Evolutionary conservation across 495 filamentous ascomycete species (phyloP).

Genomic region (Penicillium diatomitis): DNA sequence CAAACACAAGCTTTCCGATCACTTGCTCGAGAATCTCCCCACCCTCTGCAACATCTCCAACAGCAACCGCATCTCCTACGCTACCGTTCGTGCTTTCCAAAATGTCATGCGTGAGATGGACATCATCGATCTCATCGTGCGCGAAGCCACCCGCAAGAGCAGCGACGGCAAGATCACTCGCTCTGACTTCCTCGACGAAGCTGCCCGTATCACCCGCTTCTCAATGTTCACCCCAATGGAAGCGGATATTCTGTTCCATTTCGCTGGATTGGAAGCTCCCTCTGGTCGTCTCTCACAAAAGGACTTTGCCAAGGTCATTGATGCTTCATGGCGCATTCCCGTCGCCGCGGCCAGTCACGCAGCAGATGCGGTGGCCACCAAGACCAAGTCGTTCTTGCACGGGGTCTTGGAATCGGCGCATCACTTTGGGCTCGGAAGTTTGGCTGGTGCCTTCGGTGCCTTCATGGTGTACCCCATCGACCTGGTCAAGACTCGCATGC

Average conservation of each 20-base stretch:
- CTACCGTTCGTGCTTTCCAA: conserved; percentile 93
- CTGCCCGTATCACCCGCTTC: conserved; percentile 80
- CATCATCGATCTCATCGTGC: conserved; percentile 82
- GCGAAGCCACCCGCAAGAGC: conserved; percentile 76
- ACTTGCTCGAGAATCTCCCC: conserved; percentile 86
- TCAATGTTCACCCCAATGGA: conserved; percentile 97
- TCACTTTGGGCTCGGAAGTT: conserved; percentile 78
- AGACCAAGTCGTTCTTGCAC: conserved; percentile 48
- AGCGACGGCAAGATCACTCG: conserved; percentile 86
- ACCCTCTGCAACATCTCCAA: conserved; percentile 91
- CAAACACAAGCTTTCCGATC: conserved; percentile 94
- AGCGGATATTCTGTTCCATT: conserved; percentile 97
- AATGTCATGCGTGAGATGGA: conserved; percentile 98
- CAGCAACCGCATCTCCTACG: conserved; percentile 90
- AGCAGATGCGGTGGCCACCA: conserved; percentile 36
- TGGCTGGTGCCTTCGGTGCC: conserved; percentile 93
- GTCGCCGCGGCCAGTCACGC: conserved; percentile 34
- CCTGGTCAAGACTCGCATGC: conserved; percentile 96
- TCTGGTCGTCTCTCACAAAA: conserved; percentile 70
- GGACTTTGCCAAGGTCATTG: conserved; percentile 91
- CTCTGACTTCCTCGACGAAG: conserved; percentile 91
- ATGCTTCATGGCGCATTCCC: conserved; percentile 75
- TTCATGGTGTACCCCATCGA: conserved; percentile 99
- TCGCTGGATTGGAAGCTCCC: conserved; percentile 83
- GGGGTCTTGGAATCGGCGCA: conserved; percentile 69